These are phyloP conservation scores for Picea engelmannii DNA, from an alignment of 83 land plant genomes.

Conservation along the genomic window DNA sequence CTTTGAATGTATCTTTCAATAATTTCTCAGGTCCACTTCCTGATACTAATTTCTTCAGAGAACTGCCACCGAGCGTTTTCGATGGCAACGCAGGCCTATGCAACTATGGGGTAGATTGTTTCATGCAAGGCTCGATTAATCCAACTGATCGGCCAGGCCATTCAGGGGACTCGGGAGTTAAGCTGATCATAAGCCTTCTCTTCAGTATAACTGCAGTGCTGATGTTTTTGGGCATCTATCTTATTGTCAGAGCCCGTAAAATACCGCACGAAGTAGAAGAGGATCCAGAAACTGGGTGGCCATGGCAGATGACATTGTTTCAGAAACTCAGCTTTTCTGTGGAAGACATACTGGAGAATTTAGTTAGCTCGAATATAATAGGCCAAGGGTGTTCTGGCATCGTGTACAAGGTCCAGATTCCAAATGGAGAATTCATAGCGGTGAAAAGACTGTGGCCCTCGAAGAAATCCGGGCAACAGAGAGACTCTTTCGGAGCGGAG, in stretches of 20 bases:
- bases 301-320: constrained; percentile 67
- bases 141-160: not conserved
- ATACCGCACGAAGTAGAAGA: constrained; percentile 19
- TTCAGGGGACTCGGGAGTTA: constrained; percentile 24
- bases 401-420: constrained; percentile 63
- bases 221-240: constrained; percentile 33
- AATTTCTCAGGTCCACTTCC: constrained; percentile 67
- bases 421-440: constrained; percentile 52
- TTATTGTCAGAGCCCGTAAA: constrained; percentile 25
- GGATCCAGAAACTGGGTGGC: constrained; percentile 3
- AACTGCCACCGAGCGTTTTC: constrained; percentile 40
- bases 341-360: constrained; percentile 39
- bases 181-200: constrained; percentile 43
- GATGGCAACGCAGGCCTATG: constrained; percentile 44
- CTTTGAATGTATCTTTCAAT: constrained; percentile 63
- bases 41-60: constrained; percentile 48
- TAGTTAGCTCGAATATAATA: constrained; percentile 63
- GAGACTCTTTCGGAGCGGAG: constrained; percentile 59
- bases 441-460: constrained; percentile 50
- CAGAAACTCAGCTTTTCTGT: constrained; percentile 56
- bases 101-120: constrained; percentile 21
- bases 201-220: constrained; percentile 40
- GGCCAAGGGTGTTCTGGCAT: constrained; percentile 83
- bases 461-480: constrained; percentile 48
- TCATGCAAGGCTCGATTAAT: not conserved